Evolutionary conservation across 768 basidiomycete genomes (phyloP).

Genomic region (Favolaschia claudopus): DNA sequence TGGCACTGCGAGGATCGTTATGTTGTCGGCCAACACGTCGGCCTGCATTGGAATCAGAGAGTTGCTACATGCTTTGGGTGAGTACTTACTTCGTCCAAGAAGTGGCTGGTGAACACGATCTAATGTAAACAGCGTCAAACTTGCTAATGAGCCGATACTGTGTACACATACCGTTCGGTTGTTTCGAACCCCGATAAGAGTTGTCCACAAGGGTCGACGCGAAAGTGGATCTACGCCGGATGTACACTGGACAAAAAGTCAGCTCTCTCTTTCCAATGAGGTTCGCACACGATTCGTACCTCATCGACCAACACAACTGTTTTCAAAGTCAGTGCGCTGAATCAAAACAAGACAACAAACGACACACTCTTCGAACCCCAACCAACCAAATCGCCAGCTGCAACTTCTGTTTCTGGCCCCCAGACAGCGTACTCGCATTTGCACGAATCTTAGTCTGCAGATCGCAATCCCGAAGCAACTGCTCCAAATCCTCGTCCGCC

Average conservation of each 20-base stretch:
- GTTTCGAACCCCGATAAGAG: conserved; percentile 70
- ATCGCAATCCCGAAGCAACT: conserved; percentile 75
- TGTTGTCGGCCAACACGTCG: conserved; percentile 76
- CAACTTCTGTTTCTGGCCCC: conserved; percentile 83
- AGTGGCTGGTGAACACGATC: conserved; percentile 80
- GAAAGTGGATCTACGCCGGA: conserved; percentile 85
- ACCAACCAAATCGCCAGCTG: conserved; percentile 81
- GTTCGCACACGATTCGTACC: no score
- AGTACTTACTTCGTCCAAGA: conserved; percentile 10
- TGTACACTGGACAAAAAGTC: conserved; percentile 49
- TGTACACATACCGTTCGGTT: no score
- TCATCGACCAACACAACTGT: conserved; percentile 61
- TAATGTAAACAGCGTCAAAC: no score
- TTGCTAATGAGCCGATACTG: no score
- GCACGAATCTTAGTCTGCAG: conserved; percentile 71
- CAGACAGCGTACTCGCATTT: conserved; percentile 70
- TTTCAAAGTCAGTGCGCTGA: not conserved
- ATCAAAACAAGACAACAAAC: not conserved
- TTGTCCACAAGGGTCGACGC: conserved; percentile 77
- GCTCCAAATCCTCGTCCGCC: conserved; percentile 64
- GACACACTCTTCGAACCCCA: conserved; percentile 65
- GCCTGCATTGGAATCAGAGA: no score
- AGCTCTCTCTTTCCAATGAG: not conserved
- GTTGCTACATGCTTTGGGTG: no score
- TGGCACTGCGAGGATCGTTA: conserved; percentile 76